Evolutionary conservation across 345 rosid species (phyloP), one percentile per base, ranked within the genome.

Genomic region (Theobroma cacao): DNA sequence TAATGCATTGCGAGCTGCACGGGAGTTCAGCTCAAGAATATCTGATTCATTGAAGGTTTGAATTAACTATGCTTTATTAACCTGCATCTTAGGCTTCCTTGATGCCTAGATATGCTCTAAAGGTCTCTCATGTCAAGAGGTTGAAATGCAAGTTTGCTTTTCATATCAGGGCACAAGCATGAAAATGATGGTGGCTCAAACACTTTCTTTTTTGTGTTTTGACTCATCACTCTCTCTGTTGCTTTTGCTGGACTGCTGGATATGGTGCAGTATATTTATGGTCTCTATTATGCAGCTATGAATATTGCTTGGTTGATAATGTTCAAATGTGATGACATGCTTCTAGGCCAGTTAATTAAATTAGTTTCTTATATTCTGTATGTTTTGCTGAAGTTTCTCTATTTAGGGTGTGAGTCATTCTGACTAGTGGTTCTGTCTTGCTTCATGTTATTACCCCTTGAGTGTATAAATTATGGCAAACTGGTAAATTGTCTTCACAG

Each of bases 1-100:
- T 43, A 85, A 88, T 85, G 87, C 99, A 65, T 64, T 92, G 80
- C 88, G 88, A 80, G 98, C 98, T 87, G 98, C 97, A 76, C 88
- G 92, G 81, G 92, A 91, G 79, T 91, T 95, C 88, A 89, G 93
- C 84, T 83, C 95, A 73, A 87, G 85, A 84, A 78, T 92, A 62
- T 93, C 99, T 72, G 81, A 84, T 75, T 86, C 93, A 62, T 86
- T 93, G 78, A 86, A 93, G 97, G 99, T 92, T 79, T 48, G 82
- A 82, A 59, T 47, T 28, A 47, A 73, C 11, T 26, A 17, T 68
- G 75, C 36, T 47, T 9, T 69, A 50, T 71, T 48, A 70, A 47
- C 31, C 22, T 18, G 13, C 31, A 30, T 9, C 74, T 30, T 48
- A 47, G 40, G 40, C 74, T 69, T 69, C 56, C 58, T 30, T 48